Percentiles rank a stretch among this genome's conserved stretches.
Evolutionary conservation across 306 rosid genomes (phyloP).

Genomic region (Prunus padus): DNA sequence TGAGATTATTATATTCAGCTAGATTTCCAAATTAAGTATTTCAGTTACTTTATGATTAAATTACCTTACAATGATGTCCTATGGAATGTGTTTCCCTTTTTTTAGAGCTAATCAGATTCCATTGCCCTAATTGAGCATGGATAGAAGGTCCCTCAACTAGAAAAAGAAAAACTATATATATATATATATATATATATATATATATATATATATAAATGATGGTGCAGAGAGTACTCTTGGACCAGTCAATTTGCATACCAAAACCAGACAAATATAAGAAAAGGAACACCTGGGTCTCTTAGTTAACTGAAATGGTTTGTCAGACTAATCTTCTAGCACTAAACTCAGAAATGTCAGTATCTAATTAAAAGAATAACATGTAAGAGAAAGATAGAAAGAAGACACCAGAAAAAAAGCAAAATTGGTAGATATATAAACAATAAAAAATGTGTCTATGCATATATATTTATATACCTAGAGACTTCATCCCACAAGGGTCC

Average conservation of each 20-base stretch:
- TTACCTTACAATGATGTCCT: neutral
- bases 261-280: neutral
- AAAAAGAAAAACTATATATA: too few relatives aligned
- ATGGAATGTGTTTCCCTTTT: neutral
- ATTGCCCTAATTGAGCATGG: conserved; percentile 18
- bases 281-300: conserved; percentile 6
- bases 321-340: conserved; percentile 6
- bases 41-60: neutral
- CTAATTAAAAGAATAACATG: neutral
- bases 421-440: neutral
- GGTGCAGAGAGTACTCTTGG: conserved; percentile 1
- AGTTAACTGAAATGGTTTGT: conserved; percentile 1
- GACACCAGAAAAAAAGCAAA: neutral
- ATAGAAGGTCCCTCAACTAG: neutral
- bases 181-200: too few relatives aligned
- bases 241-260: conserved; percentile 2
- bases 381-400: neutral
- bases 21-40: neutral
- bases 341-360: neutral
- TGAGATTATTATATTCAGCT: conserved; percentile 1
- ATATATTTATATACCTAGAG: conserved; percentile 55
- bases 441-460: neutral
- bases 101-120: neutral
- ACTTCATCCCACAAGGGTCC: conserved; percentile 84
- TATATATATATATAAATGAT: too few relatives aligned